Evolutionary conservation across 2,329 filamentous ascomycete genomes (phyloP), one percentile per base, ranked within the genome.

Genomic region (Colletotrichum cordylinicola): DNA sequence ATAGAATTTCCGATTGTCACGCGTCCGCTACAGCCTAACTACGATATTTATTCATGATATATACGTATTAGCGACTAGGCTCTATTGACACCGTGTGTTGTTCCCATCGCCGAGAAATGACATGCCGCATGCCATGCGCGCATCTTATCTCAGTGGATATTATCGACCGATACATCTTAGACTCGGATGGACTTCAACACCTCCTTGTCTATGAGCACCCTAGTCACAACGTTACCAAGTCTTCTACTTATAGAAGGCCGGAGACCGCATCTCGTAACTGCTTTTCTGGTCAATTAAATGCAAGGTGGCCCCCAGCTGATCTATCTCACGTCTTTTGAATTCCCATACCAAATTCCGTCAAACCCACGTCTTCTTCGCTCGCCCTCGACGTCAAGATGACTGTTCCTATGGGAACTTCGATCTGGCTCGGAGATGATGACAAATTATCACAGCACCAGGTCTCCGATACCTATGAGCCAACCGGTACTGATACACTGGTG

Each of bases 331-430:
- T 37, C 2, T 15, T 37, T 37, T 37, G 15, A 16, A 15, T 37
- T 37, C 13, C 15, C 4, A 37, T 21, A 48, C n/a, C 10, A 21
- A 8, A 13, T 8, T 12, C 2, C 0, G 43, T 52, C 43, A 52
- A 13, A 21, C 1, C 0, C 4, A 52, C n/a, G 2, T 52, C n/a
- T 4, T 10, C 2, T 21, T 52, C 43, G 10, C 21, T 52, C 0
- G 3, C 8, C 1, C 3, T 52, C 43, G 2, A 2, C 9, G 5
- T 21, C n/a, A 52, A 4, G 43, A 52, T 21, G 10, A 3, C n/a
- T 52, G 43, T 6, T 8, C 6, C 43, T 2, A 4, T 52, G 43
- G 6, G n/a, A 52, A 52, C 1, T 4, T 52, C n/a, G 9, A 21
- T 52, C n/a, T 52, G n/a, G 43, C n/a, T 52, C 4, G 43, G 43